Base-by-base conservation (phyloP, 768 basidiomycete species). In the Hirschioporus abietinus region DNA sequence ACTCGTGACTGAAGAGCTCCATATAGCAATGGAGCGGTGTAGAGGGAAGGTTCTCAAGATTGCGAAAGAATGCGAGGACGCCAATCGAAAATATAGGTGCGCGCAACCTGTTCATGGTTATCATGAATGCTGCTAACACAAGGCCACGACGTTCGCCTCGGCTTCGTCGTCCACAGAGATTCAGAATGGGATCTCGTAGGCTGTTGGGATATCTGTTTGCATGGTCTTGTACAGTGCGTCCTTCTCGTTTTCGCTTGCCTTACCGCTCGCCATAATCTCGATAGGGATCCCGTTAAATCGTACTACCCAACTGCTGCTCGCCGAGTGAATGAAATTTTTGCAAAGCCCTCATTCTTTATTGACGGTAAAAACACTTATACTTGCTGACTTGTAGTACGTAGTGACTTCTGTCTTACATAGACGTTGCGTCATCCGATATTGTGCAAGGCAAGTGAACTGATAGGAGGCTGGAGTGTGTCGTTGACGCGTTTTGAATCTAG, bases 141-240 rank as follows among this genome's bases (percentile, higher is more conserved):
- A n/a, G n/a, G n/a, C n/a, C n/a, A n/a, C n/a, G n/a, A n/a, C n/a
- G n/a, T n/a, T n/a, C n/a, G n/a, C n/a, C n/a, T n/a, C n/a, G n/a
- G n/a, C n/a, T 52, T 52, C 12, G 4, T 8, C 2, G 20, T 1
- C 42, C 36, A 58, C 66, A 84, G 86, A 70, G 86, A 87, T 73
- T 75, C 83, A 24, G 85, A 84, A 69, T 86, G 86, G 66, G 86
- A 86, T 69, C 71, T 84, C 4, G 81, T 80, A 65, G 78, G 78
- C 57, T 82, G 84, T 70, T 59, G 65, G 64, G 66, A 71, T 1
- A 72, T 72, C 9, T 84, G 83, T 68, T 71, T 84, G 35, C 74
- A 80, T 67, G 79, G 81, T 80, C 4, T 71, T 15, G 1, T 52
- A 15, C 35, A 36, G 15, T 7, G 84, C 15, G 74, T 74, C 7